Evolutionary conservation across 1,139 yeast genomes (phyloP).

Genomic region (Kodamaea ohmeri): DNA sequence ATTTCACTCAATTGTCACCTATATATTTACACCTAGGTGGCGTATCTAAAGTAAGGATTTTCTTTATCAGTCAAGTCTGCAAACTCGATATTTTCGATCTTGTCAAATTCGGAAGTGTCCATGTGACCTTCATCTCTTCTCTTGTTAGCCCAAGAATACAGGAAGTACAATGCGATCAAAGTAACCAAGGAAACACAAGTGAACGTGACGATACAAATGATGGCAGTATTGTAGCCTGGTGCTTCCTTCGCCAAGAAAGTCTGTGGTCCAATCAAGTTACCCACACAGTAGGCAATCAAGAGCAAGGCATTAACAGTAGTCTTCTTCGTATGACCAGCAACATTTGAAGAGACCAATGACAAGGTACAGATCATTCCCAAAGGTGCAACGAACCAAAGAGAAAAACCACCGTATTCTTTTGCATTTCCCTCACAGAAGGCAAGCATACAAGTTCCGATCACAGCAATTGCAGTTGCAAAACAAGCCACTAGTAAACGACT

Average conservation of each 20-base stretch:
- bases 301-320: conserved; percentile 57
- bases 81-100: conserved; percentile 51
- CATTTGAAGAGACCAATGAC: conserved; percentile 52
- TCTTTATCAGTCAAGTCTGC: conserved; percentile 65
- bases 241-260: conserved; percentile 53
- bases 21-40: conserved; percentile 6
- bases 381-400: conserved; percentile 24
- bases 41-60: conserved; percentile 61
- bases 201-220: conserved; percentile 44
- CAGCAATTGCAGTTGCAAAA: conserved; percentile 33
- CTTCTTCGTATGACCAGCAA: conserved; percentile 72
- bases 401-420: conserved; percentile 14
- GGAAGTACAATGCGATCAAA: conserved; percentile 26
- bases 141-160: conserved; percentile 39
- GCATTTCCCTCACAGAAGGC: conserved; percentile 36
- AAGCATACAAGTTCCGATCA: conserved; percentile 45
- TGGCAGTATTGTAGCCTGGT: conserved; percentile 51
- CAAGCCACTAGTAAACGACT: conserved; percentile 43
- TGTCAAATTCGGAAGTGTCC: conserved; percentile 20
- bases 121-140: conserved; percentile 29
- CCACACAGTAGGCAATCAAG: conserved; percentile 63
- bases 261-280: conserved; percentile 73
- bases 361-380: conserved; percentile 48
- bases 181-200: conserved; percentile 29
- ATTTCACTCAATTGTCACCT: too few relatives aligned